Base-by-base conservation (phyloP, 345 rosid species). In the Boechera retrofracta region DNA sequence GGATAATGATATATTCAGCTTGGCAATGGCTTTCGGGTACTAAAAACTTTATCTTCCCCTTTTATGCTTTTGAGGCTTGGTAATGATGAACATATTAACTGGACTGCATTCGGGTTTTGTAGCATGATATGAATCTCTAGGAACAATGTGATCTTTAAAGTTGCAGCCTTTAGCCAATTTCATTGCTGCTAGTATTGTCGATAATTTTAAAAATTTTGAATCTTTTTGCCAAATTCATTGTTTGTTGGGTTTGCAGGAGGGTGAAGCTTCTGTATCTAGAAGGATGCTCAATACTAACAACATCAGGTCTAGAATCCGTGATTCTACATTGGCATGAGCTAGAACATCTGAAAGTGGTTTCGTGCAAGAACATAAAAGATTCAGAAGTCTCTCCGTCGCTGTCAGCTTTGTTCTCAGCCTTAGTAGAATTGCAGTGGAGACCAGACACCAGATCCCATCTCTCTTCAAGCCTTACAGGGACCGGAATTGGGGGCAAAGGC, bases 381-480 rank as follows among this genome's bases (percentile, higher is more conserved):
- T 75, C 76, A 45, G 98, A 89, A 69, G 79, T 88, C 32, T 83
- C 92, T 73, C 89, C 96, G 11, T 91, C 86, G 28, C 85, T 95
- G 8, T 84, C 94, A 32, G 84, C 85, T 29, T 77, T 91, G 62
- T 91, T 92, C 83, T 88, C 89, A 21, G 80, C 41, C 51, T 89
- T 95, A 13, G 89, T 85, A 82, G 99, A 89, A 55, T 78, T 95
- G 83, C 91, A 87, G 79, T 95, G 99, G 99, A 86, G 92, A 69
- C 97, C 99, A 32, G 96, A 95, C 65, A 80, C 90, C 16, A 92
- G 83, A 70, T 88, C 90, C 11, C 91, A 86, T 63, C 88, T 91
- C 10, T 80, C 77, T 21, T 79, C 87, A 54, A 84, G 86, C 69
- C 97, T 95, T 56, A 71, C 35, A 10, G 96, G 85, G 56, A 87